phyloP scores from a whole-genome alignment of 2,329 filamentous ascomycete genomes.

The Pleurostoma richardsiae region DNA sequence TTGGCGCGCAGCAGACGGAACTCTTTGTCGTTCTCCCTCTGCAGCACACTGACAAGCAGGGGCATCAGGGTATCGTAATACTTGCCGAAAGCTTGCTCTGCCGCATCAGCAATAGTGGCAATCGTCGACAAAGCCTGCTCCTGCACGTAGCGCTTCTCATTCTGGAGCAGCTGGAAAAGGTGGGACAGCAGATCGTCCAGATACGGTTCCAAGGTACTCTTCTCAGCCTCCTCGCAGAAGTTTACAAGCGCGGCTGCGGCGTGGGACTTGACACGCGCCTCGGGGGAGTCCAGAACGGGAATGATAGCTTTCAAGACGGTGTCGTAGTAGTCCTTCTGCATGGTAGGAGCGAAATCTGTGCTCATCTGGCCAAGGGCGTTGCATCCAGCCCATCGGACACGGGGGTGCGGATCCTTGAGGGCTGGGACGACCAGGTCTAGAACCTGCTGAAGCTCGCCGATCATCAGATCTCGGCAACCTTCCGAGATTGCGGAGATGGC shows the following conservation, averaged over 20 bases:
- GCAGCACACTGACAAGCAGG: slow-evolving; percentile 81
- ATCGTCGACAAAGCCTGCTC: slow-evolving; percentile 97
- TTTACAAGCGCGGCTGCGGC: slow-evolving; percentile 97
- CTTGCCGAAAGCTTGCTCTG: slow-evolving; percentile 87
- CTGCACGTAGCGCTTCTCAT: slow-evolving; percentile 92
- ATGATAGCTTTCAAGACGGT: slow-evolving; percentile 86
- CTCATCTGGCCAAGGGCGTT: slow-evolving; percentile 99
- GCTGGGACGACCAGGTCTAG: slow-evolving; percentile 92
- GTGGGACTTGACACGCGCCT: slow-evolving; percentile 93
- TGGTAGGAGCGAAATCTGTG: slow-evolving; percentile 95
- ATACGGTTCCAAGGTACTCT: slow-evolving; percentile 85
- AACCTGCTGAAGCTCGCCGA: slow-evolving; percentile 89
- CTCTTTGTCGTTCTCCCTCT: slow-evolving; percentile 88
- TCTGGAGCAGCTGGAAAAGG: slow-evolving; percentile 82
- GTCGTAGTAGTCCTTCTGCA: slow-evolving; percentile 94
- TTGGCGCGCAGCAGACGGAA: slow-evolving; percentile 88
- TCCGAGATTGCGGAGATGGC: slow-evolving; percentile 98
- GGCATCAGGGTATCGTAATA: slow-evolving; percentile 98
- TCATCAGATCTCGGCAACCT: slow-evolving; percentile 92
- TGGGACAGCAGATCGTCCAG: slow-evolving; percentile 82
- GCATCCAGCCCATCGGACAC: slow-evolving; percentile 95
- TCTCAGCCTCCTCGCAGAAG: slow-evolving; percentile 98
- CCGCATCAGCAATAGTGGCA: slow-evolving; percentile 97
- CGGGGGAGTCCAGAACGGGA: slow-evolving; percentile 81
- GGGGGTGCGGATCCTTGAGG: slow-evolving; percentile 82